A percentile compares a stretch with the other conserved stretches of the same genome.
These are phyloP conservation scores for Colletotrichum phormii DNA, from an alignment of 2,329 filamentous ascomycete genomes.

Conservation along the genomic window DNA sequence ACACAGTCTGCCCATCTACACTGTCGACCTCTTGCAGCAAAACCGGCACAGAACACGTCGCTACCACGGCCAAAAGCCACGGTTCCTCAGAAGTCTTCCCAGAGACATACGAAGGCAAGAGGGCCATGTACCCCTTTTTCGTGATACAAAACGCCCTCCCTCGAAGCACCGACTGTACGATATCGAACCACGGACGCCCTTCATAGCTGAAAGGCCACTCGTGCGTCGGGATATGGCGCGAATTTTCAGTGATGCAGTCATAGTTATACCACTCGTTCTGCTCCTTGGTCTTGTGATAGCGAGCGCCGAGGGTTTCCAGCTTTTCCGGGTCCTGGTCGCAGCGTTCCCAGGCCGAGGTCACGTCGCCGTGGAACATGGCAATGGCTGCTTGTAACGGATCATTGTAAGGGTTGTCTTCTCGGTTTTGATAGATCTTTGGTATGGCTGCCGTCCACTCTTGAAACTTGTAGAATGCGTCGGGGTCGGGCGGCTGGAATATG, in stretches of 20 bases:
- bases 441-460: background rate
- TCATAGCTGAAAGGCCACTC: background rate
- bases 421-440: background rate
- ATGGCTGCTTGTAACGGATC: background rate
- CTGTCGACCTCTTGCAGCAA: background rate
- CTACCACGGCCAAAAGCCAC: background rate
- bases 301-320: background rate
- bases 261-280: background rate
- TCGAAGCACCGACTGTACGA: background rate
- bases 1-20: background rate
- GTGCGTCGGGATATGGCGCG: background rate
- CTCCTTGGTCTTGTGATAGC: background rate
- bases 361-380: slow-evolving; percentile 11
- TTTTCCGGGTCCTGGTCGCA: background rate
- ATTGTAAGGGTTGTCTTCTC: background rate
- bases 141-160: background rate
- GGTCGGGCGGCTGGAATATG: background rate
- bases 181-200: background rate
- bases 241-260: background rate
- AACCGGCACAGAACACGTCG: slow-evolving; percentile 1
- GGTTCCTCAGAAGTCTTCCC: no score
- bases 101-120: no score
- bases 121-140: background rate
- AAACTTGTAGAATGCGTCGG: background rate
- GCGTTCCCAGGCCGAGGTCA: background rate